Conservation (phyloP, 2,329 filamentous ascomycete genomes). For the Pseudogymnoascus sp. region DNA sequence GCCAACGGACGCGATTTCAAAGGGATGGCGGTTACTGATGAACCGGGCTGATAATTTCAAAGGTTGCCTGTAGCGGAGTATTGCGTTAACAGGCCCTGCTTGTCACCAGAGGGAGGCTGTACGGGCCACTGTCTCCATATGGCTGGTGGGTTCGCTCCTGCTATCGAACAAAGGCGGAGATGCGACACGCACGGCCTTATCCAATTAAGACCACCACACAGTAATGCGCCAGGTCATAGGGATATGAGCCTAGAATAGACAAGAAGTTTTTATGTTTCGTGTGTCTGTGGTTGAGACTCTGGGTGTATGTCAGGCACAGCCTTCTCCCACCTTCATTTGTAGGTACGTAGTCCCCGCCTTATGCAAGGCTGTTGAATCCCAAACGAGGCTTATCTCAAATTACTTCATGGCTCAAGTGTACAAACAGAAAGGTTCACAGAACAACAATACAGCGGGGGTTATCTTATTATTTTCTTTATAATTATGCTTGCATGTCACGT, state of each 20-base stretch:
- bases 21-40: not conserved
- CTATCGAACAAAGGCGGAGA: not conserved
- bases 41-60: not conserved
- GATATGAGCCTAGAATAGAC: not conserved
- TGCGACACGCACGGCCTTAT: not conserved
- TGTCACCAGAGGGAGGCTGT: conserved; percentile 3
- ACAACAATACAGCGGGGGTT: not conserved
- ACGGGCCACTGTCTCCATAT: not conserved
- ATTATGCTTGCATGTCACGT: conserved; percentile 5
- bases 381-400: not conserved
- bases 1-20: not conserved
- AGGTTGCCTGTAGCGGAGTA: not conserved
- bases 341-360: conserved; percentile 4
- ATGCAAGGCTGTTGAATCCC: conserved; percentile 3
- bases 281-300: not conserved
- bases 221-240: not conserved
- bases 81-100: not conserved
- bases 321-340: conserved; percentile 6
- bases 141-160: not conserved
- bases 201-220: not conserved
- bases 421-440: not conserved
- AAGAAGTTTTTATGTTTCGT: not conserved
- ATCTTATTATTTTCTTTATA: not conserved
- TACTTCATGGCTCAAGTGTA: not conserved
- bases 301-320: not conserved